Evolutionary conservation across 257 asterid species (phyloP).

Genomic region (Datura wrightii): DNA sequence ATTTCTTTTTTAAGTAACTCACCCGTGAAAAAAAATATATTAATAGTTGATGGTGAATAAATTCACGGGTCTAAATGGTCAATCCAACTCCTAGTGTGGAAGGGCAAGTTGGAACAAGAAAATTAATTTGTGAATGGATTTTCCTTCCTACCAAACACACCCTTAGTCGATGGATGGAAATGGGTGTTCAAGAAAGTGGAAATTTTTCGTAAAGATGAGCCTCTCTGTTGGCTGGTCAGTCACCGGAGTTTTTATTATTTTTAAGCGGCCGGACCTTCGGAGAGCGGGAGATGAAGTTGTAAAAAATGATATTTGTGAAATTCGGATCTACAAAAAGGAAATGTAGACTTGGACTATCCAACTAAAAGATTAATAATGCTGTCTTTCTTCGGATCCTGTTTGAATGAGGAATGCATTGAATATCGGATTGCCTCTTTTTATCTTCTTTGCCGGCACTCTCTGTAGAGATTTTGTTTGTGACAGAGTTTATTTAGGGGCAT

Average conservation of each 20-base stretch:
- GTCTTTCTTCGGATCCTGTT: too few relatives aligned
- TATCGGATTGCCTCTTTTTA: too few relatives aligned
- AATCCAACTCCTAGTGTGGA: not conserved
- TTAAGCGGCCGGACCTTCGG: not conserved
- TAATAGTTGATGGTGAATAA: not conserved
- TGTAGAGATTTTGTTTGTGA: not conserved
- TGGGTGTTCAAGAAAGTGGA: not conserved
- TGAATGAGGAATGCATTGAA: too few relatives aligned
- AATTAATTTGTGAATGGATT: not conserved
- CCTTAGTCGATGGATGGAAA: not conserved
- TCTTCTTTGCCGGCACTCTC: not conserved
- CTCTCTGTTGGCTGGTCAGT: not conserved
- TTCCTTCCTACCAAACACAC: not conserved
- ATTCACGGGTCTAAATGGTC: not conserved
- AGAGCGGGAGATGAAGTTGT: not conserved
- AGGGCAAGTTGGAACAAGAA: not conserved
- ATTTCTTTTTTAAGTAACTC: not conserved
- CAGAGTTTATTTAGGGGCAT: not conserved
- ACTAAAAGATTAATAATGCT: too few relatives aligned
- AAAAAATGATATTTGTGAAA: not conserved
- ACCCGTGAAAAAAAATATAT: not conserved
- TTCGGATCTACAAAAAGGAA: not conserved
- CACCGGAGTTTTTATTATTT: not conserved
- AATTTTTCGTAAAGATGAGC: not conserved
- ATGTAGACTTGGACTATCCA: not conserved